Evolutionary conservation across 345 rosid species (phyloP).

Genomic region (Gynandropsis gynandra): DNA sequence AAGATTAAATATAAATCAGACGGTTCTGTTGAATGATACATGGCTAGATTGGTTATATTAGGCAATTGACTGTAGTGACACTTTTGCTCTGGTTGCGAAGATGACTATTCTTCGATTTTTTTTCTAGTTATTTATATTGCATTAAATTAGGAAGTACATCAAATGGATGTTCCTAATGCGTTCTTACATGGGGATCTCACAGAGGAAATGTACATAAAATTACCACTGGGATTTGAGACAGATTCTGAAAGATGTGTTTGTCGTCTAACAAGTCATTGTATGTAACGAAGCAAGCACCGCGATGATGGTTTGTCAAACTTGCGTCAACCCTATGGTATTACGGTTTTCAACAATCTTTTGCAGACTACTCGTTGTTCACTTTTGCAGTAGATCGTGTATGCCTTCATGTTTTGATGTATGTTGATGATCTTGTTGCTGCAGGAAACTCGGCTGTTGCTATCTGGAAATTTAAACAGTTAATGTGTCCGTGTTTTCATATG

Average conservation of each 20-base stretch:
- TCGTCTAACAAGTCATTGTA: background rate
- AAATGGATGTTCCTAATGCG: background rate
- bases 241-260: no score
- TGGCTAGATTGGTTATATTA: background rate
- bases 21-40: background rate
- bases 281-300: background rate
- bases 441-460: background rate
- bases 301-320: background rate
- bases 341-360: background rate
- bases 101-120: background rate
- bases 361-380: background rate
- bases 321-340: background rate
- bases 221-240: no score
- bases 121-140: background rate
- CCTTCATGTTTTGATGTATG: background rate
- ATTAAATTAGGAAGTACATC: background rate
- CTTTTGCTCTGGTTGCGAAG: background rate
- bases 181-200: background rate
- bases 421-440: background rate
- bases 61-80: background rate
- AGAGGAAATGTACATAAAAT: no score
- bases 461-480: background rate
- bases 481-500: background rate
- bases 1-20: background rate
- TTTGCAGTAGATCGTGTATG: background rate